These are phyloP conservation scores for Magnaporthales sp. DNA, from an alignment of 2,329 filamentous ascomycete species.

Conservation along the genomic window DNA sequence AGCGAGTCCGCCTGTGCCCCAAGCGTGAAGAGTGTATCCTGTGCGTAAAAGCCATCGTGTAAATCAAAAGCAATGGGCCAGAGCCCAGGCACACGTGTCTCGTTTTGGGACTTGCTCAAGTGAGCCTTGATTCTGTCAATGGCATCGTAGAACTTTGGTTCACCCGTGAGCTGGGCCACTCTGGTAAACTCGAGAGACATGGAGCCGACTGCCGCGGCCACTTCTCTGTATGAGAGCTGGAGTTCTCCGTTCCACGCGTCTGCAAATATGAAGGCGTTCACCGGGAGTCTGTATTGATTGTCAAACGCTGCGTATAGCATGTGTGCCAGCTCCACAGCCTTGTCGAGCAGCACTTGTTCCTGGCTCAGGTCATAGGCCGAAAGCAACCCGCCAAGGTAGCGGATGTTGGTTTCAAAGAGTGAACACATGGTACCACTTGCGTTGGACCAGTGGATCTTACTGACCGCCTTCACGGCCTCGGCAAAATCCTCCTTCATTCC, in stretches of 20 bases:
- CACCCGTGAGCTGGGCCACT: constrained; percentile 58
- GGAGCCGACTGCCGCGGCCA: constrained; percentile 40
- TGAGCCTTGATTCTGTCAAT: constrained; percentile 64
- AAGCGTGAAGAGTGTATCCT: constrained; percentile 34
- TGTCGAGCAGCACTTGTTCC: constrained; percentile 55
- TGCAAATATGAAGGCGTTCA: constrained; percentile 47
- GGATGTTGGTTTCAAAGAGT: constrained; percentile 88
- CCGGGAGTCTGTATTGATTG: constrained; percentile 66
- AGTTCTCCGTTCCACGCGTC: constrained; percentile 25
- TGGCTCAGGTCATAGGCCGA: constrained; percentile 77
- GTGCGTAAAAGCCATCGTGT: constrained; percentile 23
- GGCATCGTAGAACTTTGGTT: constrained; percentile 66
- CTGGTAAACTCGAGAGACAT: constrained; percentile 64
- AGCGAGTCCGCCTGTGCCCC: constrained; percentile 46
- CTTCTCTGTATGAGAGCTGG: constrained; percentile 24
- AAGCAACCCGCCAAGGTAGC: constrained; percentile 80
- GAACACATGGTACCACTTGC: constrained; percentile 61
- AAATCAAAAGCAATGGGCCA: constrained; percentile 61
- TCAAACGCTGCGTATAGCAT: constrained; percentile 78
- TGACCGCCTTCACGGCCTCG: constrained; percentile 61
- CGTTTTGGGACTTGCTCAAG: constrained; percentile 58
- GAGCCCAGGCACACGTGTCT: constrained; percentile 65
- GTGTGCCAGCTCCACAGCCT: constrained; percentile 72
- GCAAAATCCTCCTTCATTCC: constrained; percentile 70
- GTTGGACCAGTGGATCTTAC: constrained; percentile 74